Base-by-base conservation (phyloP, 2,329 filamentous ascomycete species). In the Clarireedia monteithiana region DNA sequence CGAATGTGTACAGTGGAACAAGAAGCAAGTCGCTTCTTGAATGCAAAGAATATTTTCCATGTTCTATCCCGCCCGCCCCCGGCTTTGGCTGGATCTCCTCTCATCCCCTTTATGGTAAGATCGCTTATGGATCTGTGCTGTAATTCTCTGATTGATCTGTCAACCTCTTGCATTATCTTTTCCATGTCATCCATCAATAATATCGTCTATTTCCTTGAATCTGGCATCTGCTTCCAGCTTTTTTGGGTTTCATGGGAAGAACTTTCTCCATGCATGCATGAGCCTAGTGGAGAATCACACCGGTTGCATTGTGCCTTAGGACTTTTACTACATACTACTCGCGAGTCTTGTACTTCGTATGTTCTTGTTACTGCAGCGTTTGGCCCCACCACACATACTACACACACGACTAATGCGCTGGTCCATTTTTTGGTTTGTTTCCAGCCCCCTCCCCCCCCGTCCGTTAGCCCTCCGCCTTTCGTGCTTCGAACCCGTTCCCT, bases 1-100 rank as follows among this genome's bases (percentile, higher is more conserved):
- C 36, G 91, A 96, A 56, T 97, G 92, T 70, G 85, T 96, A 38
- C 75, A 77, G 64, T 99, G 94, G 94, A 97, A 97, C 69, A 74
- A 71, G 61, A 70, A 69, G 57, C 76, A 81, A 65, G 63, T 67
- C 42, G 52, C 46, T 54, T 54, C 24, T 40, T 50, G 30, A 50
- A 36, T 24, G 39, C 39, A 24, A 36, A 15, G 48, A 48, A 48
- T 48, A 34, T 47, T 27, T 27, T 15, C n/a, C 15, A 34, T 10
- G 27, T 30, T 40, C 38, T 40, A 3, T 40, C 17, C 17, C 38
- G 27, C 27, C 27, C 27, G 27, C 27, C 27, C 27, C 27, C 27
- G 10, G 27, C 9, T 30, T 27, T 38, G 40, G 27, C 42, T 38
- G 40, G 27, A 53, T 14, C 36, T 47, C 17, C 5, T 38, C 49